A percentile compares a stretch with the other conserved stretches of the same genome.
These are phyloP conservation scores for Dittrichia graveolens DNA, from an alignment of 129 eudicot species.

Conservation along the genomic window DNA sequence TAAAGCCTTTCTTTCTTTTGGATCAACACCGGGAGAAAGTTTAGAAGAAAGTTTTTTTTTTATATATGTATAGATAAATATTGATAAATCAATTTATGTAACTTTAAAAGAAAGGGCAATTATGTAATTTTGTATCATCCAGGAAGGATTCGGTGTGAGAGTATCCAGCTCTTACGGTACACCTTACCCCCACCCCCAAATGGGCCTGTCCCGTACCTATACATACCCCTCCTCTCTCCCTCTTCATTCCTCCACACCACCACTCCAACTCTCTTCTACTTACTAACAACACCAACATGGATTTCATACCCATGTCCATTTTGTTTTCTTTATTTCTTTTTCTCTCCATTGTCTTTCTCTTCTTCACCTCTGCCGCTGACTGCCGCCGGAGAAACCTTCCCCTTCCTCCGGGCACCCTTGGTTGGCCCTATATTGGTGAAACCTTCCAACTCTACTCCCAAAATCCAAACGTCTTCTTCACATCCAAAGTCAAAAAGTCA, in stretches of 20 bases:
- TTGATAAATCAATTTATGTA: no score
- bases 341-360: conserved; percentile 16
- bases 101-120: no score
- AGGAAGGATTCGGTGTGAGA: conserved; percentile 19
- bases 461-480: conserved; percentile 48
- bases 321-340: conserved; percentile 30
- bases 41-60: no score
- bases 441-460: conserved; percentile 52
- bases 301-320: conserved; percentile 33
- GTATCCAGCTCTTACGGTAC: not conserved
- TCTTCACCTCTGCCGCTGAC: conserved; percentile 9
- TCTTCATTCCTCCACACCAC: conserved; percentile 42
- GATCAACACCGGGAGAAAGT: no score
- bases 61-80: no score
- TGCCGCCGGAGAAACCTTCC: conserved; percentile 39
- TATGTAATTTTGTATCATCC: no score
- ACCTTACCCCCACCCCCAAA: conserved; percentile 20
- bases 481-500: conserved; percentile 51
- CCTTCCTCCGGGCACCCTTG: conserved; percentile 53
- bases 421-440: conserved; percentile 53
- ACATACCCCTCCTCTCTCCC: conserved; percentile 44
- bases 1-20: no score
- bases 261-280: conserved; percentile 13
- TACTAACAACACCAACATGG: conserved; percentile 52
- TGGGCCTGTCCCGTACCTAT: conserved; percentile 34